Evolutionary conservation across 306 rosid genomes (phyloP).

Genomic region (Benincasa hispida): DNA sequence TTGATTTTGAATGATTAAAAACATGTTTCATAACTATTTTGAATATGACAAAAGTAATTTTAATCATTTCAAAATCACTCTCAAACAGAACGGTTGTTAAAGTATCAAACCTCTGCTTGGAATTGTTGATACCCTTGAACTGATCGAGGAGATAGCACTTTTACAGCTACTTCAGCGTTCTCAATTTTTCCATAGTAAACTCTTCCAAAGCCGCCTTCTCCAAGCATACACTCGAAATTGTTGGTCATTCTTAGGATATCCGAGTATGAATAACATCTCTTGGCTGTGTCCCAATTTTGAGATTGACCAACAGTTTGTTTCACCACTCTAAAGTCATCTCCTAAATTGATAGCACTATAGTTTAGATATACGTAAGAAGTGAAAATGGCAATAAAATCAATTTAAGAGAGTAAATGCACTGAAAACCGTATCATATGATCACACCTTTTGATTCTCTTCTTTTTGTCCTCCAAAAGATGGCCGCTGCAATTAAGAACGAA

Average conservation of each 20-base stretch:
- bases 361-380: neutral
- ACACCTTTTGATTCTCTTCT: conserved; percentile 6
- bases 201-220: conserved; percentile 41
- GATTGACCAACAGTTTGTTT: neutral
- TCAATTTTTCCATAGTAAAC: conserved; percentile 31
- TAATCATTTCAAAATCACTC: too few relatives aligned
- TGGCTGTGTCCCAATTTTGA: conserved; percentile 16
- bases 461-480: conserved; percentile 11
- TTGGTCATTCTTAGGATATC: conserved; percentile 27
- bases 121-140: conserved; percentile 35
- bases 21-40: too few relatives aligned
- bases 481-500: conserved; percentile 1
- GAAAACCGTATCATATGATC: neutral
- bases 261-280: conserved; percentile 26
- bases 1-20: too few relatives aligned
- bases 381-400: neutral
- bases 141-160: conserved; percentile 30
- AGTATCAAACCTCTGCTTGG: conserved; percentile 30
- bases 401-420: neutral
- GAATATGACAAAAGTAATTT: too few relatives aligned
- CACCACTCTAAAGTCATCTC: neutral
- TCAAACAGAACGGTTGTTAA: neutral
- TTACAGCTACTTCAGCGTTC: conserved; percentile 38
- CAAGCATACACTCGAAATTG: conserved; percentile 29
- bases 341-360: neutral